These are phyloP conservation scores for Pezicula rhizophila DNA, from an alignment of 2,329 filamentous ascomycete species.

Conservation along the genomic window DNA sequence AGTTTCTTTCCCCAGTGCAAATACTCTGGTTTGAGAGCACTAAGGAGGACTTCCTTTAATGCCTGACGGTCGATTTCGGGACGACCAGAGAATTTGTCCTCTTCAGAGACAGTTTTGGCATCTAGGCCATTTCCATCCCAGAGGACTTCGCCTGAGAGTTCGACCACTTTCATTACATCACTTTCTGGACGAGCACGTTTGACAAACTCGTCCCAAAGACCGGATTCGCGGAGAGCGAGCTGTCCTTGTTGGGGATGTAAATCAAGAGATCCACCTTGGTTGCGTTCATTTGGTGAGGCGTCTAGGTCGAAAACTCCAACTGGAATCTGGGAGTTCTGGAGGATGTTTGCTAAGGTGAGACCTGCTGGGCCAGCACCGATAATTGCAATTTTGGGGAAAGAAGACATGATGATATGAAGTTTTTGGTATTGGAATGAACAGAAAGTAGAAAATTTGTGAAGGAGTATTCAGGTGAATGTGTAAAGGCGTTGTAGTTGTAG, in stretches of 20 bases:
- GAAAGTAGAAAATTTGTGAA: too few relatives aligned
- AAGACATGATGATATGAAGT: background rate
- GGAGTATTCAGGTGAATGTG: too few relatives aligned
- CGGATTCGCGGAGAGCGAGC: conserved; percentile 25
- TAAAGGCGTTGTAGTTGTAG: too few relatives aligned
- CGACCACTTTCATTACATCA: conserved; percentile 33
- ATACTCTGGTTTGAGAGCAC: conserved; percentile 20
- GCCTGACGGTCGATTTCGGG: conserved; percentile 34
- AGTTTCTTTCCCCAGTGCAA: conserved; percentile 34
- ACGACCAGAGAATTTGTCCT: conserved; percentile 3
- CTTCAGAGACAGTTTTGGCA: background rate
- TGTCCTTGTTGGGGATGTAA: conserved; percentile 32
- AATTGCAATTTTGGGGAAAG: conserved; percentile 12
- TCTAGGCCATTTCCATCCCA: conserved; percentile 13
- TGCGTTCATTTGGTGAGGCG: conserved; percentile 4
- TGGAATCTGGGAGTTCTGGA: conserved; percentile 19
- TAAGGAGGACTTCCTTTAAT: conserved; percentile 28
- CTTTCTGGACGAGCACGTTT: conserved; percentile 35
- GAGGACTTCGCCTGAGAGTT: conserved; percentile 18
- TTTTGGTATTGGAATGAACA: too few relatives aligned
- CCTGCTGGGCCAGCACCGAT: conserved; percentile 16
- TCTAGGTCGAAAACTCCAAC: conserved; percentile 28
- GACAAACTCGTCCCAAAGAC: conserved; percentile 23
- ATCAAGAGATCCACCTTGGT: conserved; percentile 39
- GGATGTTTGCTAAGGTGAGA: conserved; percentile 14